These are phyloP conservation scores for Betula pendula DNA, from an alignment of 306 rosid species.

Conservation along the genomic window DNA sequence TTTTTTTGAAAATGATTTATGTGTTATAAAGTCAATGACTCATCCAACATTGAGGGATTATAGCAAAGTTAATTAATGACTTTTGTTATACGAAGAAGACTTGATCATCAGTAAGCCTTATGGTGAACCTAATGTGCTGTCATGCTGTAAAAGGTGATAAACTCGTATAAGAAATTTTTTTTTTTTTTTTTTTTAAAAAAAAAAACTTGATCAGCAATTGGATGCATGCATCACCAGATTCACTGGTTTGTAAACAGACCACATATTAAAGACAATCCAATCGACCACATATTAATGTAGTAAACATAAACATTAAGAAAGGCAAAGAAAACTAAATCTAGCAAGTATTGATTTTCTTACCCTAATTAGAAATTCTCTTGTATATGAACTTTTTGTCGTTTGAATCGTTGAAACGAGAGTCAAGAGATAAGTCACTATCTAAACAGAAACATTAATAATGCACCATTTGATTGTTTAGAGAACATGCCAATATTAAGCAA, in stretches of 20 bases:
- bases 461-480: background rate
- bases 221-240: conserved; percentile 19
- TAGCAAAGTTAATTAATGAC: too few relatives aligned
- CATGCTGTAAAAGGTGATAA: too few relatives aligned
- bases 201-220: conserved; percentile 23
- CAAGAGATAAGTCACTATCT: conserved; percentile 9
- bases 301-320: conserved; percentile 1
- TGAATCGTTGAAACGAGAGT: conserved; percentile 29
- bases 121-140: too few relatives aligned
- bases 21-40: too few relatives aligned
- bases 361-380: conserved; percentile 46
- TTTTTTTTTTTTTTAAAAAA: too few relatives aligned
- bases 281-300: background rate
- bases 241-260: conserved; percentile 36
- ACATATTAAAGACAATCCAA: conserved; percentile 15
- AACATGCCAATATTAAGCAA: background rate
- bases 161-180: too few relatives aligned
- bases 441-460: conserved; percentile 3
- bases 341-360: conserved; percentile 15
- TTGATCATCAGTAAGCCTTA: too few relatives aligned
- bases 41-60: too few relatives aligned
- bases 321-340: background rate
- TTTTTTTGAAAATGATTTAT: too few relatives aligned
- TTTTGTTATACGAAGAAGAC: too few relatives aligned
- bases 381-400: conserved; percentile 41